Conservation (phyloP, 176 grass and related monocot species). For the Carex pumila region DNA sequence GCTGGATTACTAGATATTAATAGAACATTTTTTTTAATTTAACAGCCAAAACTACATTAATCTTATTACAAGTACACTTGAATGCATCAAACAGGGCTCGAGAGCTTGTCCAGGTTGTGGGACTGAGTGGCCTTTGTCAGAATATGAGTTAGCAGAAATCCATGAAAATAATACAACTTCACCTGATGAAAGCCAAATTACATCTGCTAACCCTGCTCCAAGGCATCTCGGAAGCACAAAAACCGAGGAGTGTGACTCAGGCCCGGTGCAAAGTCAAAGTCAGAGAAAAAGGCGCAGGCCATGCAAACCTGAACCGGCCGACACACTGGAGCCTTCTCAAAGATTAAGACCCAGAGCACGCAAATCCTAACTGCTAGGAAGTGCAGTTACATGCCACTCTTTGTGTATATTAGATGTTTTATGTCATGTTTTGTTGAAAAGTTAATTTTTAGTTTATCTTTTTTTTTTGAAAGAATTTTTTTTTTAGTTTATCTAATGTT, state of each 20-base stretch:
- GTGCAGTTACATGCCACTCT: background rate
- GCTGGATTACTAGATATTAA: background rate
- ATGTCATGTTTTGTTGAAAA: background rate
- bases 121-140: too few species aligned
- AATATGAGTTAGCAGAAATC: too few species aligned
- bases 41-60: background rate
- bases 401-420: slow-evolving; percentile 3
- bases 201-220: too few species aligned
- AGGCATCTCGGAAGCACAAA: too few species aligned
- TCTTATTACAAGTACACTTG: background rate
- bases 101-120: too few species aligned
- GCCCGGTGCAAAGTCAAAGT: background rate
- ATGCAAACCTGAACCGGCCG: slow-evolving; percentile 6
- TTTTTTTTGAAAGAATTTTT: too few species aligned
- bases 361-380: background rate
- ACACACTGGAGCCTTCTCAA: background rate
- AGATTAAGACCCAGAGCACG: background rate
- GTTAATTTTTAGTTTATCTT: background rate
- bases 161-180: too few species aligned
- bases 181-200: too few species aligned
- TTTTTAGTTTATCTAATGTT: too few species aligned
- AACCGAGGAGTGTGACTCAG: background rate
- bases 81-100: background rate
- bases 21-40: too few species aligned
- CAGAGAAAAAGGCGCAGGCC: slow-evolving; percentile 3